phyloP scores from a whole-genome alignment of 1,139 yeast species.

The Kurtzmaniella quercitrusa region DNA sequence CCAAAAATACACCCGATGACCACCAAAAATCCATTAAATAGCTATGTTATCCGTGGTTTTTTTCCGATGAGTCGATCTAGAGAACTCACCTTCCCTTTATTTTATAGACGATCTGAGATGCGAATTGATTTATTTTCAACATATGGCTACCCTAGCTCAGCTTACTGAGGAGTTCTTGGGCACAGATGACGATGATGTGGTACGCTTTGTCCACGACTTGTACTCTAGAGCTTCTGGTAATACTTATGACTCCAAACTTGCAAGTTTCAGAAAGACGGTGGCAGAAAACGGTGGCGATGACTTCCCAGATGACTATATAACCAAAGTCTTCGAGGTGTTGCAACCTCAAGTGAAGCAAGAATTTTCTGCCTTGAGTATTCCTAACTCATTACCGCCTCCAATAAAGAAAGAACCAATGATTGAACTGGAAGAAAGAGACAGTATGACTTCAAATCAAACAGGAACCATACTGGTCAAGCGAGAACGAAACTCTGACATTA shows the following conservation, averaged over 20 bases:
- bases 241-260: constrained; percentile 13
- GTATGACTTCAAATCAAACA: constrained; percentile 13
- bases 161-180: constrained; percentile 10
- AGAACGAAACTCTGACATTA: background rate
- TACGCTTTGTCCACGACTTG: constrained; percentile 52
- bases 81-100: too few species aligned
- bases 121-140: background rate
- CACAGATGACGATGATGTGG: constrained; percentile 32
- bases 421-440: too few species aligned
- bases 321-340: constrained; percentile 27
- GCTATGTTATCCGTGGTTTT: too few species aligned
- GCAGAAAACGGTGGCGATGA: constrained; percentile 62
- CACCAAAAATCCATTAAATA: too few species aligned
- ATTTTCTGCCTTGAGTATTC: constrained; percentile 17
- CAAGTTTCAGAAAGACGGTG: constrained; percentile 40
- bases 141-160: constrained; percentile 3
- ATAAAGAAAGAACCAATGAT: too few species aligned
- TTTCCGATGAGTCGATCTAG: too few species aligned
- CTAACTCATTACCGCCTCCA: constrained; percentile 8
- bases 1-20: too few species aligned
- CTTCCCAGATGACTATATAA: constrained; percentile 44
- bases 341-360: constrained; percentile 10
- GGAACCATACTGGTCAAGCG: constrained; percentile 7
- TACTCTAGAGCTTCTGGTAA: constrained; percentile 30
- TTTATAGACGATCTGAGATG: too few species aligned